Percentiles rank a stretch among this genome's conserved stretches.
These are phyloP conservation scores for Glycine tomentella DNA, from an alignment of 306 rosid genomes.

Conservation along the genomic window DNA sequence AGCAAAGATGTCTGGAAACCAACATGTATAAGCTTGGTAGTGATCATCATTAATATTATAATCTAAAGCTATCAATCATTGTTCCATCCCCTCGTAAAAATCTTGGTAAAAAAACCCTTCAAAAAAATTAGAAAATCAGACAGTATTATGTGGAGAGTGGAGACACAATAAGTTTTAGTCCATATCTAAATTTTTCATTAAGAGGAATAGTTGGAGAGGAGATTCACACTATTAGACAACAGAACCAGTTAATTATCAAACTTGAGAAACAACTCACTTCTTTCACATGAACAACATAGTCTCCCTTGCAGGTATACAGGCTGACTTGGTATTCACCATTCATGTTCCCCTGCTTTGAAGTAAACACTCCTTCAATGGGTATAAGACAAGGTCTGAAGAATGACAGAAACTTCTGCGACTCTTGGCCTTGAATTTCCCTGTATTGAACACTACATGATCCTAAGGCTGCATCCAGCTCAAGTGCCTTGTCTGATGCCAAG, in stretches of 20 bases:
- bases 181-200: constrained; percentile 9
- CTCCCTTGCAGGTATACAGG: constrained; percentile 91
- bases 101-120: neutral
- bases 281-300: constrained; percentile 85
- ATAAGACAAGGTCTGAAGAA: constrained; percentile 91
- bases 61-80: neutral
- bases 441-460: constrained; percentile 97
- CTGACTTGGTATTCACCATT: constrained; percentile 71
- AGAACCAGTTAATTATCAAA: constrained; percentile 37
- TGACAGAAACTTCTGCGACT: constrained; percentile 82
- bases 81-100: constrained; percentile 33
- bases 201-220: constrained; percentile 8
- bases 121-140: constrained; percentile 22
- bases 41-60: constrained; percentile 12
- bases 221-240: constrained; percentile 15
- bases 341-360: constrained; percentile 62
- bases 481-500: constrained; percentile 91
- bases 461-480: constrained; percentile 88
- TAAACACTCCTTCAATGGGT: constrained; percentile 81
- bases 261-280: constrained; percentile 65
- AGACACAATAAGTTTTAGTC: neutral
- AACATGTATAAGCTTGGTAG: neutral
- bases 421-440: constrained; percentile 89
- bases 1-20: constrained; percentile 5
- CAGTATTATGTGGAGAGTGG: neutral